Percentiles rank a stretch among this genome's conserved stretches.
phyloP scores from a whole-genome alignment of 805 yeast genomes.

The Teunomyces tritomae region DNA sequence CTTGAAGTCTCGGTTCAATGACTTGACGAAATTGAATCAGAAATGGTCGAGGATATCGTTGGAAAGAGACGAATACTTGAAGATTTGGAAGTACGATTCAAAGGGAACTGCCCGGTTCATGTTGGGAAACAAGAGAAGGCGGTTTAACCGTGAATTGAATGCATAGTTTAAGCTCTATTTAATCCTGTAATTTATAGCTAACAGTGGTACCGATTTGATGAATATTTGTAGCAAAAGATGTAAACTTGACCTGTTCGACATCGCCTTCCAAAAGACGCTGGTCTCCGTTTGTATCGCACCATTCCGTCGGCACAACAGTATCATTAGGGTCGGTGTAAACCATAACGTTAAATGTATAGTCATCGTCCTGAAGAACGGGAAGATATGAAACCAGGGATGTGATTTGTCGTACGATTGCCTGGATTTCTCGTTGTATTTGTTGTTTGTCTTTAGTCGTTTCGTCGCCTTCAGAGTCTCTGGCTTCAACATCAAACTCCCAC shows the following conservation, averaged over 20 bases:
- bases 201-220: conserved; percentile 77
- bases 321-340: conserved; percentile 70
- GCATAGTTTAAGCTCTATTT: neutral
- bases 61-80: conserved; percentile 46
- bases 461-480: conserved; percentile 17
- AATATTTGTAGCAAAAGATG: conserved; percentile 61
- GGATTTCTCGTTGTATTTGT: conserved; percentile 71
- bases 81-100: conserved; percentile 42
- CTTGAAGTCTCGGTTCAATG: conserved; percentile 41
- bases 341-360: conserved; percentile 77
- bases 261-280: conserved; percentile 50
- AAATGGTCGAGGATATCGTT: conserved; percentile 21
- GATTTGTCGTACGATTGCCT: conserved; percentile 80
- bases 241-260: conserved; percentile 65
- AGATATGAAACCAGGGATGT: conserved; percentile 84
- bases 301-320: conserved; percentile 63
- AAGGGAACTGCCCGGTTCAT: conserved; percentile 52
- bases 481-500: conserved; percentile 78
- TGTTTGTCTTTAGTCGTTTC: conserved; percentile 33
- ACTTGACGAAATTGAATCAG: conserved; percentile 33
- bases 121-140: conserved; percentile 46
- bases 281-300: conserved; percentile 72
- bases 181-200: conserved; percentile 44
- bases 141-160: conserved; percentile 27
- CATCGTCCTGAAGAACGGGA: conserved; percentile 61